Percentiles rank a stretch among this genome's conserved stretches.
These are phyloP conservation scores for Ophiocytium majus DNA, from an alignment of 352 stramenopile species.

Conservation along the genomic window DNA sequence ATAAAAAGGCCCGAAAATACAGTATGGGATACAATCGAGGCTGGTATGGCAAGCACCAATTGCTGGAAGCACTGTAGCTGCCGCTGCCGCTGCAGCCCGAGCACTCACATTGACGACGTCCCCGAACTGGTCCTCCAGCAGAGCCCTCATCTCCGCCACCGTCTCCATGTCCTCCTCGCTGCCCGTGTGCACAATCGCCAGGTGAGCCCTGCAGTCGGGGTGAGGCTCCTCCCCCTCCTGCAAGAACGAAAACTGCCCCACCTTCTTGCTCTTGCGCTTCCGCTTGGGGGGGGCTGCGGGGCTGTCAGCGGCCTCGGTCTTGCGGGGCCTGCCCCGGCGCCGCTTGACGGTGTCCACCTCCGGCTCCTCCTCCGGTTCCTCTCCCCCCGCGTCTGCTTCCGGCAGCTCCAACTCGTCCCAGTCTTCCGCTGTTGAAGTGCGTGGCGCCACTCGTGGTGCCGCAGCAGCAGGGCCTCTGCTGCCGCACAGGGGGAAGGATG, in stretches of 20 bases:
- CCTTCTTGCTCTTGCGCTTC: not conserved
- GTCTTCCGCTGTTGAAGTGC: not conserved
- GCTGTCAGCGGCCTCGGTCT: not conserved
- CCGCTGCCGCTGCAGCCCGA: not conserved
- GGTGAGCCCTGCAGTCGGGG: not conserved
- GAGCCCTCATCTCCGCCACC: not conserved
- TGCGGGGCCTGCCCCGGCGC: not conserved
- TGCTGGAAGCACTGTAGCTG: not conserved
- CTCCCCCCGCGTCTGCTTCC: no score
- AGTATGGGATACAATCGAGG: no score
- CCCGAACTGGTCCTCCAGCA: conserved; percentile 4
- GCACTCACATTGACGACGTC: conserved; percentile 5
- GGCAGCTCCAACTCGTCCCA: no score
- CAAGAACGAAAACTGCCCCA: not conserved
- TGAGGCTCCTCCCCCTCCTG: not conserved
- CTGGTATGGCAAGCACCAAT: no score
- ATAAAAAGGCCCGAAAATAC: no score
- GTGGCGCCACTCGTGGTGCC: no score
- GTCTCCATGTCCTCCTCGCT: not conserved
- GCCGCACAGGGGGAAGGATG: no score
- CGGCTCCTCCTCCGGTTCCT: no score
- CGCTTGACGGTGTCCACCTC: not conserved
- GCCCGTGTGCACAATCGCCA: conserved; percentile 10
- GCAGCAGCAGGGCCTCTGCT: no score
- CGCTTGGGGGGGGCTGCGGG: not conserved